These are phyloP conservation scores for Ettlia oleoabundans DNA, from an alignment of 139 green algal species.

Conservation along the genomic window DNA sequence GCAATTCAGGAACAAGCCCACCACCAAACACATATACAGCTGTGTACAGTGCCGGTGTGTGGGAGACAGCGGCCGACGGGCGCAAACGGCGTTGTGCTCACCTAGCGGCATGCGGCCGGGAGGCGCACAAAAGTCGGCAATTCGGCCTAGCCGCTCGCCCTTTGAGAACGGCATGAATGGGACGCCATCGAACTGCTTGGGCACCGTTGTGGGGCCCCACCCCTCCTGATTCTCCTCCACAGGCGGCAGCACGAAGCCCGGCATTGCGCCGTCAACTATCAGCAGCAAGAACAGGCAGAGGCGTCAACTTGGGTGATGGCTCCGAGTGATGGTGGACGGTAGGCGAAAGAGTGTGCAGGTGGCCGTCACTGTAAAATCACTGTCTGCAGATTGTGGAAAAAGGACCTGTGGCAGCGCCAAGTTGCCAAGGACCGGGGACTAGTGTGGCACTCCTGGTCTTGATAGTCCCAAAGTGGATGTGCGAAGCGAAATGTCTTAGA, in stretches of 20 bases:
- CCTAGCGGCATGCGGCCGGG: conserved; percentile 5
- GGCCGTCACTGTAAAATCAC: no score
- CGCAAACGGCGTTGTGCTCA: background rate
- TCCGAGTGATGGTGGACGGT: no score
- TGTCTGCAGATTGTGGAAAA: no score
- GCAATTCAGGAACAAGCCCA: background rate
- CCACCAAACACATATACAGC: background rate
- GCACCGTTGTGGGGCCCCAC: conserved; percentile 85
- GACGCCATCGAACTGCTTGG: conserved; percentile 88
- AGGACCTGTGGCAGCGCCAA: no score
- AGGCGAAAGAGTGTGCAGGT: background rate
- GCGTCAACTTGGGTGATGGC: background rate
- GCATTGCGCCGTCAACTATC: no score
- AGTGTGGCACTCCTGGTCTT: no score
- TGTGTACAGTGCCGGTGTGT: background rate
- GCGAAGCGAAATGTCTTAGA: no score
- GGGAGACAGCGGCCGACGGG: no score
- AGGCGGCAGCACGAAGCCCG: conserved; percentile 60
- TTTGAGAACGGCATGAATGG: conserved; percentile 97
- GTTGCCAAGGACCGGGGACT: no score
- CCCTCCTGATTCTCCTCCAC: conserved; percentile 87
- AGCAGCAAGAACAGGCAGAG: background rate
- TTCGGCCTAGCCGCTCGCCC: conserved; percentile 87
- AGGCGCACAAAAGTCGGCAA: conserved; percentile 60
- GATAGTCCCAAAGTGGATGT: no score